Percentiles rank a stretch among this genome's conserved stretches.
Conservation (phyloP, 495 filamentous ascomycete species). For the Penicillium subrubescens region DNA sequence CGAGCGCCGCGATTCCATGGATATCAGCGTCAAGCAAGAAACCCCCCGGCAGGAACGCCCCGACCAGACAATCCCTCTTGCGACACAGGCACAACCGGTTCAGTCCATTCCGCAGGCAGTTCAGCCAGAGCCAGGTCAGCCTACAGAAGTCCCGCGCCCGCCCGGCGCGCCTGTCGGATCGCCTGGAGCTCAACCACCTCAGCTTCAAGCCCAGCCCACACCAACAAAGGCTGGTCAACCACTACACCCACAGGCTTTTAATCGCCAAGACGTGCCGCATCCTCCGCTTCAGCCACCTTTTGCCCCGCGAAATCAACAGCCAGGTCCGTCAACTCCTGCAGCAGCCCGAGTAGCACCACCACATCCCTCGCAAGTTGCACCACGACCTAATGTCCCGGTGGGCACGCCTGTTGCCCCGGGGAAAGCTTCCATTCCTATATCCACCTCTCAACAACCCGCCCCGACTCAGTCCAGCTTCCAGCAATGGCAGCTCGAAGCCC, state of each 20-base stretch:
- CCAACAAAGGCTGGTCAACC: conserved; percentile 33
- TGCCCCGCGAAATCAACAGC: conserved; percentile 25
- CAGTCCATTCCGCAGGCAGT: background rate
- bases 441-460: conserved; percentile 23
- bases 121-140: background rate
- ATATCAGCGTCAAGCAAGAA: conserved; percentile 37
- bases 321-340: conserved; percentile 25
- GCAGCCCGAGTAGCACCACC: conserved; percentile 22
- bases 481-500: conserved; percentile 44
- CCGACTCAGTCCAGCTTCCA: conserved; percentile 42
- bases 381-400: conserved; percentile 21
- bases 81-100: background rate
- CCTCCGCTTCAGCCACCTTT: conserved; percentile 35
- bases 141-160: conserved; percentile 20
- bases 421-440: conserved; percentile 19
- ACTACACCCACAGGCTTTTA: conserved; percentile 32
- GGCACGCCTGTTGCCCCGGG: conserved; percentile 18
- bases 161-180: background rate
- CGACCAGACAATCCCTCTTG: background rate
- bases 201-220: conserved; percentile 12
- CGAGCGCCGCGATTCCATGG: conserved; percentile 39
- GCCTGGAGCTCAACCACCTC: conserved; percentile 13
- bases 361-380: conserved; percentile 33
- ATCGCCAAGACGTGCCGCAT: conserved; percentile 38
- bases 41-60: conserved; percentile 15